Percentiles rank a stretch among this genome's conserved stretches.
Conservation (phyloP, 2,329 filamentous ascomycete genomes). For the Cladosporium sphaerospermum region DNA sequence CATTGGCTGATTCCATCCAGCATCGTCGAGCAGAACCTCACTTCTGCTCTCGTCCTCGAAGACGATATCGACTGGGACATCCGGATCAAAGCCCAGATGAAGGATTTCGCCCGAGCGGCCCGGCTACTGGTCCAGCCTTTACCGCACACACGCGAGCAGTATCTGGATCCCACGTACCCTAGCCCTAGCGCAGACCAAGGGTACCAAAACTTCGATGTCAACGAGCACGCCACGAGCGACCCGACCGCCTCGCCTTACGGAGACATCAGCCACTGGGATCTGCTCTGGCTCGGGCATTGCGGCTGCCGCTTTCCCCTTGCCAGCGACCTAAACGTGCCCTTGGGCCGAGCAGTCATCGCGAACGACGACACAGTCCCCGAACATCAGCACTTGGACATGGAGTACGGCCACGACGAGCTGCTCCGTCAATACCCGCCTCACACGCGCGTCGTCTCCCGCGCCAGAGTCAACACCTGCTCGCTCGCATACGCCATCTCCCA, state of each 20-base stretch:
- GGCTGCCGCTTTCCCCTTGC: slow-evolving; percentile 29
- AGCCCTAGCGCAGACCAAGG: slow-evolving; percentile 8
- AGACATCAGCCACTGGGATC: slow-evolving; percentile 29
- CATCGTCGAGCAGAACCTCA: slow-evolving; percentile 31
- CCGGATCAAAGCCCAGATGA: slow-evolving; percentile 36
- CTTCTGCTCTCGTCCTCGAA: slow-evolving; percentile 39
- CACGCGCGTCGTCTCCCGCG: slow-evolving; percentile 41
- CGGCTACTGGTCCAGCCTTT: slow-evolving; percentile 32
- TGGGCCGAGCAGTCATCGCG: slow-evolving; percentile 18
- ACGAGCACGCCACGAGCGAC: slow-evolving; percentile 2
- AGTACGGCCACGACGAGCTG: slow-evolving; percentile 18
- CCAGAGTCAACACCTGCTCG: slow-evolving; percentile 36
- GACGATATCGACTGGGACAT: slow-evolving; percentile 43
- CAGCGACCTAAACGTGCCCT: slow-evolving; percentile 13
- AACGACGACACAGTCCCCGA: slow-evolving; percentile 22
- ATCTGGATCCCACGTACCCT: slow-evolving; percentile 19
- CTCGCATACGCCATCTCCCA: slow-evolving; percentile 43
- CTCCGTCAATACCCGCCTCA: slow-evolving; percentile 25
- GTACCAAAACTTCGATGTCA: slow-evolving; percentile 14
- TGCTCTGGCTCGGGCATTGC: slow-evolving; percentile 39
- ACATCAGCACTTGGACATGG: slow-evolving; percentile 17
- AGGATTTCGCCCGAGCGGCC: slow-evolving; percentile 32
- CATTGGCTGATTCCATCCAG: slow-evolving; percentile 29
- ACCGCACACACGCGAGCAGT: slow-evolving; percentile 13
- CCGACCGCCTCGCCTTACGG: slow-evolving; percentile 21